These are phyloP conservation scores for Ascomycota sp. DNA, from an alignment of 2,329 filamentous ascomycete genomes.

Conservation along the genomic window DNA sequence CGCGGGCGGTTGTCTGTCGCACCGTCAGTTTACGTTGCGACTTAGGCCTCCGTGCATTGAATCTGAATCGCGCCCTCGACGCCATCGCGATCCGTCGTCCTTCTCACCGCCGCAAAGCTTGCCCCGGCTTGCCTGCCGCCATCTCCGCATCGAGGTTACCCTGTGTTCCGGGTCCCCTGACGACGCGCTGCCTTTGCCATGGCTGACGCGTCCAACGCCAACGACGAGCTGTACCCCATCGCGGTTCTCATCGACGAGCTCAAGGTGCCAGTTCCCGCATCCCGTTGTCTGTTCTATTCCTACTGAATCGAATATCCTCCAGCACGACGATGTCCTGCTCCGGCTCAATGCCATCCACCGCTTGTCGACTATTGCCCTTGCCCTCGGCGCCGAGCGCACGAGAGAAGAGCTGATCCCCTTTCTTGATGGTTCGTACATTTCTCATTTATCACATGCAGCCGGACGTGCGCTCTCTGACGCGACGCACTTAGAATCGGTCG, in stretches of 20 bases:
- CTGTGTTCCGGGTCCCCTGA: slow-evolving; percentile 5
- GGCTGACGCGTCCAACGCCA: slow-evolving; percentile 73
- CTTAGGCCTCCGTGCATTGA: too few species aligned
- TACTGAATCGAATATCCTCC: slow-evolving; percentile 5
- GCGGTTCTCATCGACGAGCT: slow-evolving; percentile 98
- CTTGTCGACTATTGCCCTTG: slow-evolving; percentile 91
- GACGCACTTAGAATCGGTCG: slow-evolving; percentile 58
- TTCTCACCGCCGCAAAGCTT: neutral
- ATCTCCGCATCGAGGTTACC: too few species aligned
- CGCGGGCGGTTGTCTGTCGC: too few species aligned
- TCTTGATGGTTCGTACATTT: slow-evolving; percentile 57
- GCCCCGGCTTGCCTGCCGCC: too few species aligned
- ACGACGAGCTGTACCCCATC: slow-evolving; percentile 98
- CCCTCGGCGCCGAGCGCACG: slow-evolving; percentile 84
- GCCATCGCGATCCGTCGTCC: too few species aligned
- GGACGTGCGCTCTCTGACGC: neutral
- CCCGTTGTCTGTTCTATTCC: slow-evolving; percentile 2
- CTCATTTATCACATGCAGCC: neutral
- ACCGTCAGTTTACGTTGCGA: too few species aligned
- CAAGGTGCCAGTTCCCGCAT: slow-evolving; percentile 41
- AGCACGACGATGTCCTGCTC: slow-evolving; percentile 97
- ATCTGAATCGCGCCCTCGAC: too few species aligned
- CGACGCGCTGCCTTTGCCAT: slow-evolving; percentile 31
- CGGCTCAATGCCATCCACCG: slow-evolving; percentile 96
- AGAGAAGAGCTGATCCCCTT: slow-evolving; percentile 97